These are phyloP conservation scores for Trichoderma brevicompactum DNA, from an alignment of 2,329 filamentous ascomycete species.

Conservation along the genomic window DNA sequence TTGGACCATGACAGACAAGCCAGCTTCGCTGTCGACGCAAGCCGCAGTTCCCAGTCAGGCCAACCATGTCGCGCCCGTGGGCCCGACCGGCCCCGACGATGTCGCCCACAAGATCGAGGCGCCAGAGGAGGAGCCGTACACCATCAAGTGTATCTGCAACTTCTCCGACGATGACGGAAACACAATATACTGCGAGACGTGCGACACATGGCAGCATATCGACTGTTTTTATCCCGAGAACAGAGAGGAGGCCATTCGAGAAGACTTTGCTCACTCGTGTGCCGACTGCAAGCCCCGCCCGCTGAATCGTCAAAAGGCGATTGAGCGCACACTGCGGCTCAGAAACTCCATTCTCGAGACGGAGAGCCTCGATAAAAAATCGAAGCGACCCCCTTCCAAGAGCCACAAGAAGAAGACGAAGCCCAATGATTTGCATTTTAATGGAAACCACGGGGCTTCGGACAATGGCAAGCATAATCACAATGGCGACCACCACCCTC, in stretches of 20 bases:
- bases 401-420: slow-evolving; percentile 88
- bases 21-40: slow-evolving; percentile 58
- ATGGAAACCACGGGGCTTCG: slow-evolving; percentile 65
- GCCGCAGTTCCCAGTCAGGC: slow-evolving; percentile 60
- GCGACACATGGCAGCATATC: slow-evolving; percentile 98
- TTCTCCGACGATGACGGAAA: slow-evolving; percentile 95
- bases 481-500: slow-evolving; percentile 51
- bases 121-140: slow-evolving; percentile 79
- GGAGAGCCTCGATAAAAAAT: slow-evolving; percentile 67
- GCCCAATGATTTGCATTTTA: slow-evolving; percentile 67
- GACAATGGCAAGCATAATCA: slow-evolving; percentile 57
- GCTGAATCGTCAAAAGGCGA: slow-evolving; percentile 74
- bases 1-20: slow-evolving; percentile 68
- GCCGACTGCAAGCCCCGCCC: slow-evolving; percentile 81
- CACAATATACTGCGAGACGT: slow-evolving; percentile 94
- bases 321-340: slow-evolving; percentile 70
- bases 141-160: slow-evolving; percentile 96
- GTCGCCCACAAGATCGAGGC: slow-evolving; percentile 54
- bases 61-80: slow-evolving; percentile 44
- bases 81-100: slow-evolving; percentile 47
- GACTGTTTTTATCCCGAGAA: slow-evolving; percentile 88
- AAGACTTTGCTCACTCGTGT: slow-evolving; percentile 80
- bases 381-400: slow-evolving; percentile 76
- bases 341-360: slow-evolving; percentile 46
- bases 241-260: slow-evolving; percentile 70